Evolutionary conservation across 148 eudicot species (phyloP).

Genomic region (Talinum fruticosum): DNA sequence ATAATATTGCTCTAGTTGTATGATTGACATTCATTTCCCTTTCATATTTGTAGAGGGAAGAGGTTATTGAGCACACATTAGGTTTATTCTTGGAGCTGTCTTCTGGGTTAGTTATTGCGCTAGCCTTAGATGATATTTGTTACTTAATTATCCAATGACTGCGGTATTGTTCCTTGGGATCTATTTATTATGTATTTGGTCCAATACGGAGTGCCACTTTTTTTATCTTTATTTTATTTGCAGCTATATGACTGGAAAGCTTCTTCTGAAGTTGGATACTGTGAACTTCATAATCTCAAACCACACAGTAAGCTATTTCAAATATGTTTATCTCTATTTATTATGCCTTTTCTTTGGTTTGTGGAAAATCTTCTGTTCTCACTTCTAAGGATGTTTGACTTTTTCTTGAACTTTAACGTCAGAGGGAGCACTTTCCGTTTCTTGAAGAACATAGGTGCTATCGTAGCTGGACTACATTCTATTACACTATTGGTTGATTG

Average conservation of each 20-base stretch:
- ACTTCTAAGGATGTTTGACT: neutral
- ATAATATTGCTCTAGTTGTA: slow-evolving; percentile 5
- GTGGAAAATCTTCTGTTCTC: slow-evolving; percentile 3
- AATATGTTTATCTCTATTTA: neutral
- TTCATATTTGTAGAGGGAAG: slow-evolving; percentile 59
- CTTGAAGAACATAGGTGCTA: slow-evolving; percentile 72
- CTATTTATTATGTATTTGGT: neutral
- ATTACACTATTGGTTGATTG: slow-evolving; percentile 73
- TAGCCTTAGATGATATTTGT: neutral
- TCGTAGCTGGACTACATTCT: slow-evolving; percentile 88
- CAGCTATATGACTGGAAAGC: slow-evolving; percentile 95
- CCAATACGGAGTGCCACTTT: neutral
- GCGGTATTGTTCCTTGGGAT: slow-evolving; percentile 4
- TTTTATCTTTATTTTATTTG: slow-evolving; percentile 11
- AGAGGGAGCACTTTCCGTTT: slow-evolving; percentile 86
- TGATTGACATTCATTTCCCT: slow-evolving; percentile 8
- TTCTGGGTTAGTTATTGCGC: slow-evolving; percentile 61
- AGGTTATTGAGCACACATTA: slow-evolving; percentile 76
- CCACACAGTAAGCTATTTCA: slow-evolving; percentile 56
- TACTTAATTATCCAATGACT: neutral
- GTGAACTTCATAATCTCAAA: slow-evolving; percentile 74
- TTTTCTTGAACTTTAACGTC: slow-evolving; percentile 20
- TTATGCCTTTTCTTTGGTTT: slow-evolving; percentile 11
- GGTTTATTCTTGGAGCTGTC: slow-evolving; percentile 85
- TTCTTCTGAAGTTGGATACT: slow-evolving; percentile 82